Evolutionary conservation across 352 stramenopile species (phyloP), one percentile per base, ranked within the genome.

Genomic region (Phytophthora ohioensis): DNA sequence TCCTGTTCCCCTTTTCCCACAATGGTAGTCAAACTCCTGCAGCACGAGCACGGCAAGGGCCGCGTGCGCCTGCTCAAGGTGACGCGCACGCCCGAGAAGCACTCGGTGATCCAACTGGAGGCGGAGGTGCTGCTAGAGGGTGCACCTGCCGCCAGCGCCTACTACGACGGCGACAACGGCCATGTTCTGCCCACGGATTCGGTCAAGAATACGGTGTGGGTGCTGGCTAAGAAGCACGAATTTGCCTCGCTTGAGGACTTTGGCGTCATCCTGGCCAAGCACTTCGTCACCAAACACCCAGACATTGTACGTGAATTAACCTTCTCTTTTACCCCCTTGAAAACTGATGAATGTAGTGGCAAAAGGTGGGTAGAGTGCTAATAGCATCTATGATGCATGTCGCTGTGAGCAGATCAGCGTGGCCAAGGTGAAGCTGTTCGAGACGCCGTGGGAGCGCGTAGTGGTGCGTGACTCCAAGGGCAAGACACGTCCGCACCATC

Each of bases 121-220:
- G 90, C 90, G 45, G 76, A 97, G 69, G 82, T 97, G 52, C 74
- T 97, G 47, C 78, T 97, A 35, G 84, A 96, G 60, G 91, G 91
- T 34, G 66, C 68, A n/a, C 85, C 85, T 5, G 89, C 88, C 34
- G 82, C 92, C 62, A 77, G 72, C 54, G 87, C 87, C 31, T 97
- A 97, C 78, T 91, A 91, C 59, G 66, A 87, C 55, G 90, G 87
- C 61, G 89, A 97, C 79, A 97, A 97, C 67, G 77, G 81, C 46
- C 73, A 77, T 27, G 89, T 97, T 67, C 75, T 97, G 46, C 87
- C 90, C 45, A 97, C 91, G 5, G 91, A 97, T 74, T 96, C 91
- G 63, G 80, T 95, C 75, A 97, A 97, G 80, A 97, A 97, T 75
- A 96, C 90, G 39, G 86, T 97, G 32, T 97, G 95, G 73, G 85